Evolutionary conservation across 306 rosid species (phyloP).

Genomic region (Gillenia trifoliata): DNA sequence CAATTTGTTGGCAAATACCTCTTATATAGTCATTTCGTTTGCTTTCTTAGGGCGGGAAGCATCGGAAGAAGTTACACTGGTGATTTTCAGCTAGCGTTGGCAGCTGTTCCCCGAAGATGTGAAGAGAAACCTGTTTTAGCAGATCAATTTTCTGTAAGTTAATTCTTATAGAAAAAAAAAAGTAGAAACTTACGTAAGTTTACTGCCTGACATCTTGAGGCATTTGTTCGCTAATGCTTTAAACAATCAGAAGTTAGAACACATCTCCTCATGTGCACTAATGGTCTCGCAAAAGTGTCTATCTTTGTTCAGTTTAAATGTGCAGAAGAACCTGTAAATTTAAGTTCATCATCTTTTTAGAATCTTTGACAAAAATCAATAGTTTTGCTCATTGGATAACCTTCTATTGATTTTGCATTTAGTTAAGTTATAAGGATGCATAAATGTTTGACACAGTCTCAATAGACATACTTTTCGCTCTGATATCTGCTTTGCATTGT

Average conservation of each 20-base stretch:
- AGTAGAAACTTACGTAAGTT: constrained; percentile 37
- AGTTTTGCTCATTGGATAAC: neutral
- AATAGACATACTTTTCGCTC: neutral
- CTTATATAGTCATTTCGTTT: constrained; percentile 4
- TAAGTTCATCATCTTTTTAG: neutral
- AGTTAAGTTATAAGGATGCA: neutral
- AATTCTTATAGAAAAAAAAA: neutral
- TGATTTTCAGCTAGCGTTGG: constrained; percentile 91
- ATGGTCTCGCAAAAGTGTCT: neutral
- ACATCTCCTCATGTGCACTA: neutral
- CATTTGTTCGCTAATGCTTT: constrained; percentile 14
- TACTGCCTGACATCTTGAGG: constrained; percentile 14
- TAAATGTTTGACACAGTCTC: neutral
- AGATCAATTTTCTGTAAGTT: constrained; percentile 85
- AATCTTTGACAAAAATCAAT: neutral
- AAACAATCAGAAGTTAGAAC: neutral
- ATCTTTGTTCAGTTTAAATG: neutral
- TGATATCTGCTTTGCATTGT: neutral
- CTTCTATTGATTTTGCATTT: neutral
- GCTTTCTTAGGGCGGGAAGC: constrained; percentile 69
- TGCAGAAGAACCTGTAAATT: neutral
- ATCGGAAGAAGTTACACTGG: constrained; percentile 84
- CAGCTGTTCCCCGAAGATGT: constrained; percentile 64
- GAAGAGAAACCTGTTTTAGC: constrained; percentile 87
- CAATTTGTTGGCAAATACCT: neutral